These are phyloP conservation scores for Dothideomycetes sp. DNA, from an alignment of 2,329 filamentous ascomycete genomes.

Conservation along the genomic window DNA sequence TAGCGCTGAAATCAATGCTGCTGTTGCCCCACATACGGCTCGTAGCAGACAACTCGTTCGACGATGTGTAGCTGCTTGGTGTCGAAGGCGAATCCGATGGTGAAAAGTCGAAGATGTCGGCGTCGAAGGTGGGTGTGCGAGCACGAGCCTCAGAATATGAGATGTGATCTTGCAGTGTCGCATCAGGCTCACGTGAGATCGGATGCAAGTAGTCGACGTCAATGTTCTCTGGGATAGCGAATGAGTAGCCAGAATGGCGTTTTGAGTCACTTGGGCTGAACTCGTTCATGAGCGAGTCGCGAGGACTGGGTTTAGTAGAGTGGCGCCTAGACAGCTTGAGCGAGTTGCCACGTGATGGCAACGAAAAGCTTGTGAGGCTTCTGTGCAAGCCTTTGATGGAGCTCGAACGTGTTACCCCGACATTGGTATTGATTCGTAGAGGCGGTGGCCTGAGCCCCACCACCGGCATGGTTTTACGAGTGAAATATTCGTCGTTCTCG, in stretches of 20 bases:
- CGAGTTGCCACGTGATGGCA: constrained; percentile 11
- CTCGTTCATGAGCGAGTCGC: no score
- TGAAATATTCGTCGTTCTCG: constrained; percentile 32
- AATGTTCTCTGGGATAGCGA: constrained; percentile 7
- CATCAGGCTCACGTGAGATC: neutral
- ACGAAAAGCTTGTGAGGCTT: constrained; percentile 9
- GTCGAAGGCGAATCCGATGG: neutral
- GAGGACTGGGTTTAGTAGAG: no score
- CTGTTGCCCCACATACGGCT: constrained; percentile 2
- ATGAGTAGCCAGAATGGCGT: constrained; percentile 1
- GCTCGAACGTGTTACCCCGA: constrained; percentile 6
- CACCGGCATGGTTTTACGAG: constrained; percentile 8
- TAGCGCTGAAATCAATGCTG: neutral
- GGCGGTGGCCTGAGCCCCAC: constrained; percentile 10
- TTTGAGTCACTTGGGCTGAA: no score
- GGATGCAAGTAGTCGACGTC: constrained; percentile 6
- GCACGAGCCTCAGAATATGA: constrained; percentile 7
- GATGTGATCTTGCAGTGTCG: neutral
- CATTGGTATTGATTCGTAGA: constrained; percentile 14
- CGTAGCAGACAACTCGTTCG: neutral
- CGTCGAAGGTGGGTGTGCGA: constrained; percentile 13
- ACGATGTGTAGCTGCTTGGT: constrained; percentile 1
- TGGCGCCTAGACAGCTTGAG: neutral
- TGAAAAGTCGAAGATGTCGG: constrained; percentile 8
- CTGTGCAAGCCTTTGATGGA: constrained; percentile 10